Evolutionary conservation across 805 yeast genomes (phyloP).

Genomic region (fission yeast (Schizosaccharomyces pombe)): DNA sequence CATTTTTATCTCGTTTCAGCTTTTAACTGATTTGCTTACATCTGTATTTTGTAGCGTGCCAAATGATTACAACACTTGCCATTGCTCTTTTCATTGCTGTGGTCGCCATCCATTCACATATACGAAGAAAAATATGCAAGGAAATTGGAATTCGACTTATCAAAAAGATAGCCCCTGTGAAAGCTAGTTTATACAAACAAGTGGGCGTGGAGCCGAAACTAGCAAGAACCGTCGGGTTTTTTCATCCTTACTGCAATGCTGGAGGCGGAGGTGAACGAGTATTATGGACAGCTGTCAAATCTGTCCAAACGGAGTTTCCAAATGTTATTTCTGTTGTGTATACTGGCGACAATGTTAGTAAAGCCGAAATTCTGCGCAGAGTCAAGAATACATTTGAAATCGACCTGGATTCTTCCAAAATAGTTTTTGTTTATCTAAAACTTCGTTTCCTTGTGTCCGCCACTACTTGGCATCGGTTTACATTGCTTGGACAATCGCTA

Average conservation of each 20-base stretch:
- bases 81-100: no score
- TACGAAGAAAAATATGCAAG: no score
- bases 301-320: constrained; percentile 30
- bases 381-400: constrained; percentile 25
- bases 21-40: no score
- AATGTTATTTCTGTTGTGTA: constrained; percentile 43
- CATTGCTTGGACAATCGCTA: constrained; percentile 66
- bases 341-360: constrained; percentile 33
- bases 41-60: no score
- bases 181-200: background rate
- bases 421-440: constrained; percentile 38
- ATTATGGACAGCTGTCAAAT: constrained; percentile 73
- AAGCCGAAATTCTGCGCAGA: constrained; percentile 15
- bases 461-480: constrained; percentile 49
- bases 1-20: no score
- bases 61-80: no score
- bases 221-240: constrained; percentile 33
- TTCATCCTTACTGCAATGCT: constrained; percentile 82
- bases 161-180: no score
- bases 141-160: no score
- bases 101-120: no score
- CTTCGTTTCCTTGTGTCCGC: constrained; percentile 43
- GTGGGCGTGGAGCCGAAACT: background rate
- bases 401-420: constrained; percentile 25
- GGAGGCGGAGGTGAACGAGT: constrained; percentile 98